A percentile compares a stretch with the other conserved stretches of the same genome.
phyloP scores from a whole-genome alignment of 371 early-diverging fungal genomes.

The Syncephalastrum sp. region DNA sequence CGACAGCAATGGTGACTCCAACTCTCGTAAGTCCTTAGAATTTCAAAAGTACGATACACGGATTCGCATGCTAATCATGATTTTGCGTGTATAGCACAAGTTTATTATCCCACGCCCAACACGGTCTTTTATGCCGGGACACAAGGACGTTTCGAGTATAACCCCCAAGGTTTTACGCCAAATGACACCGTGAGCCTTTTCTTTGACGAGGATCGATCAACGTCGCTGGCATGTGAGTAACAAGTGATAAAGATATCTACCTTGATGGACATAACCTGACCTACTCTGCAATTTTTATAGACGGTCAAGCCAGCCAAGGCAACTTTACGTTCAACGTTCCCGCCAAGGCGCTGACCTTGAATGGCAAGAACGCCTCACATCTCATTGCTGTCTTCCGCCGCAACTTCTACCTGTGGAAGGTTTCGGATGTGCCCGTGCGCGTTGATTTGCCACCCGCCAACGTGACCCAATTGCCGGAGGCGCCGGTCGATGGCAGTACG shows the following conservation, averaged over 20 bases:
- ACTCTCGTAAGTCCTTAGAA: too few relatives aligned
- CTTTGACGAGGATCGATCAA: slow-evolving; percentile 24
- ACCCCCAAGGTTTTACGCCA: slow-evolving; percentile 9
- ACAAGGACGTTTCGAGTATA: slow-evolving; percentile 8
- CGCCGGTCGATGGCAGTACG: too few relatives aligned
- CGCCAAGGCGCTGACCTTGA: slow-evolving; percentile 11
- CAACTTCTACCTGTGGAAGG: slow-evolving; percentile 11
- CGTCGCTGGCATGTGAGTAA: slow-evolving; percentile 16
- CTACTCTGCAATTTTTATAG: slow-evolving; percentile 1
- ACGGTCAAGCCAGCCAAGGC: slow-evolving; percentile 16
- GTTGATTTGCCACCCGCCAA: slow-evolving; percentile 12
- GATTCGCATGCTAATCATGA: too few relatives aligned
- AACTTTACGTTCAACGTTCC: slow-evolving; percentile 20
- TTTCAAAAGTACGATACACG: too few relatives aligned
- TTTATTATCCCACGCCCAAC: slow-evolving; percentile 1
- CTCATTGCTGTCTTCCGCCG: slow-evolving; percentile 15
- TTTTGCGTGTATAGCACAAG: too few relatives aligned
- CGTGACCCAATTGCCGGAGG: slow-evolving; percentile 4
- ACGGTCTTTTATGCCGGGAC: slow-evolving; percentile 13
- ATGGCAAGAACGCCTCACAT: slow-evolving; percentile 7
- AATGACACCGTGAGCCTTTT: slow-evolving; percentile 22
- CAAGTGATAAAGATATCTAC: too few relatives aligned
- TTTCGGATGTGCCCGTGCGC: slow-evolving; percentile 9
- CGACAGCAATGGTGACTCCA: too few relatives aligned
- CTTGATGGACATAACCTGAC: neutral